phyloP scores from a whole-genome alignment of 306 rosid genomes.

The Mimosa bimucronata region DNA sequence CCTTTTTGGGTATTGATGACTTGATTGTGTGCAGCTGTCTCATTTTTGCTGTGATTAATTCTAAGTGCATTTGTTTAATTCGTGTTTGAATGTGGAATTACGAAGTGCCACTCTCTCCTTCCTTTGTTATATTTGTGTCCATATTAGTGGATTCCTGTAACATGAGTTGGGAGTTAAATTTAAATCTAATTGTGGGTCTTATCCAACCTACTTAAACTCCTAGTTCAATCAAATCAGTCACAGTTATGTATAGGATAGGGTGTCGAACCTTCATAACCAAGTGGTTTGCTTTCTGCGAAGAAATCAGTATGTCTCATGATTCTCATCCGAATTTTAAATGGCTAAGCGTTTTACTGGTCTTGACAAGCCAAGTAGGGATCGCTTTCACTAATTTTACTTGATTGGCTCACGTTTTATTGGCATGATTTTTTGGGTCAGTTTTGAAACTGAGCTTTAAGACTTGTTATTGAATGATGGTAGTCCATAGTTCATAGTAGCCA shows the following conservation, averaged over 20 bases:
- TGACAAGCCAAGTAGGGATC: neutral
- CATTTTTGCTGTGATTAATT: neutral
- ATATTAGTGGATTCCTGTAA: neutral
- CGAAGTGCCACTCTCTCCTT: neutral
- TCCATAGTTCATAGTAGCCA: neutral
- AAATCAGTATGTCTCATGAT: neutral
- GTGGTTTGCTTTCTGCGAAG: neutral
- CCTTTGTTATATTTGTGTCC: neutral
- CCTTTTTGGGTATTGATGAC: slow-evolving; percentile 7
- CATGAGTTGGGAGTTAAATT: neutral
- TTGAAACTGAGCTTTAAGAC: neutral
- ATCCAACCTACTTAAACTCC: neutral
- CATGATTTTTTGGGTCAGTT: neutral
- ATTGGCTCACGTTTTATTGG: neutral
- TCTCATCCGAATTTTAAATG: neutral
- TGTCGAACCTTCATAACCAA: neutral
- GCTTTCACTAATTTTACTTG: neutral
- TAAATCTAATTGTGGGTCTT: neutral
- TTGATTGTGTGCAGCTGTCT: neutral
- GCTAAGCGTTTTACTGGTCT: slow-evolving; percentile 2
- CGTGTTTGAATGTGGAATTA: neutral
- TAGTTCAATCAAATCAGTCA: neutral
- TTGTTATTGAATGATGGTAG: neutral
- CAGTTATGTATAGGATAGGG: neutral
- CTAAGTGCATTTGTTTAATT: neutral